Percentiles rank a stretch among this genome's conserved stretches.
These are phyloP conservation scores for Penicillium lividum DNA, from an alignment of 495 filamentous ascomycete genomes.

Conservation along the genomic window DNA sequence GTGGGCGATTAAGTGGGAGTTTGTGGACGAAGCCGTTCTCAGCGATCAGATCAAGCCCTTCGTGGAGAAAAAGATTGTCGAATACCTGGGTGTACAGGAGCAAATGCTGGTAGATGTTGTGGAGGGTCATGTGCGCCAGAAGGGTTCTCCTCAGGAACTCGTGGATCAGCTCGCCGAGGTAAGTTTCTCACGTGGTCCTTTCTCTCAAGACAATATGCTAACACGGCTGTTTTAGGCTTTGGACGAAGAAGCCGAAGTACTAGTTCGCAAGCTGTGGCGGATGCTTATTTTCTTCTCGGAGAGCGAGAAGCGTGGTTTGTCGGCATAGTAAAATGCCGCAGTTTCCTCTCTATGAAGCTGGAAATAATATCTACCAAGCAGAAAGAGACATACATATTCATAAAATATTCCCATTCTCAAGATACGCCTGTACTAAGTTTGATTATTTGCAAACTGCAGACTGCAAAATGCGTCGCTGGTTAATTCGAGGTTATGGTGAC, in stretches of 20 bases:
- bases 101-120: conserved; percentile 93
- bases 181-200: conserved; percentile 33
- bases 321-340: conserved; percentile 47
- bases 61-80: conserved; percentile 97
- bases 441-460: too few relatives aligned
- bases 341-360: not conserved
- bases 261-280: conserved; percentile 96
- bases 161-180: conserved; percentile 84
- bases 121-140: conserved; percentile 79
- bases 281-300: conserved; percentile 99
- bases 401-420: not conserved
- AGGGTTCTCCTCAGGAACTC: conserved; percentile 73
- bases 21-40: conserved; percentile 81
- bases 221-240: conserved; percentile 62
- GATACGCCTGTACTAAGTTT: too few relatives aligned
- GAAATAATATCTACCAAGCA: not conserved
- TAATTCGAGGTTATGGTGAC: too few relatives aligned
- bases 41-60: conserved; percentile 89
- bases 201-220: conserved; percentile 25
- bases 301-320: conserved; percentile 86
- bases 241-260: conserved; percentile 90
- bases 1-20: conserved; percentile 93
- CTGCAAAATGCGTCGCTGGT: too few relatives aligned
- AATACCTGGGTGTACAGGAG: conserved; percentile 94
- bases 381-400: not conserved